Conservation (phyloP, 2,329 filamentous ascomycete species). For the Didymella exigua region DNA sequence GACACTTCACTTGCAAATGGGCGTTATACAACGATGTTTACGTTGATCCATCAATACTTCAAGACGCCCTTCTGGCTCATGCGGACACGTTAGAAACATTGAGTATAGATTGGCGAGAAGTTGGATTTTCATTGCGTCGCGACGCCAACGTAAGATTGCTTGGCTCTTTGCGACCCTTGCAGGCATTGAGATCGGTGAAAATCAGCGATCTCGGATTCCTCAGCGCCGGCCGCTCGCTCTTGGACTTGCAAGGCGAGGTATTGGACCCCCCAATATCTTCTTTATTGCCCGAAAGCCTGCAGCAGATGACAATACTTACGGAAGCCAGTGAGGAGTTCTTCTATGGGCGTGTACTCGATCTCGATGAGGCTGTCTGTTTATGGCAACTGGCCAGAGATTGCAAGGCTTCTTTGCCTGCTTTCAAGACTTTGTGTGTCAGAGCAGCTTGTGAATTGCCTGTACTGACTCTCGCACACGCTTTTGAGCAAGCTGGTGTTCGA, state of each 20-base stretch:
- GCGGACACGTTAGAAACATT: slow-evolving; percentile 24
- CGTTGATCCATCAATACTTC: slow-evolving; percentile 12
- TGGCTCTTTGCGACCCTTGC: slow-evolving; percentile 19
- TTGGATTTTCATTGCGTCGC: neutral
- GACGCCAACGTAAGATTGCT: neutral
- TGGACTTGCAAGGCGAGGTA: neutral
- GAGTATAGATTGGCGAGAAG: slow-evolving; percentile 20
- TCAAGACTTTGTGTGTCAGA: slow-evolving; percentile 2
- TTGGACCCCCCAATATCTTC: slow-evolving; percentile 3
- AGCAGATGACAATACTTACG: slow-evolving; percentile 15
- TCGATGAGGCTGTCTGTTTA: slow-evolving; percentile 10
- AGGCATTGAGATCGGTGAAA: slow-evolving; percentile 12
- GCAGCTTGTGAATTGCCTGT: neutral
- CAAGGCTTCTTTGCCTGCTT: neutral
- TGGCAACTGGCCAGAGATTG: slow-evolving; percentile 16
- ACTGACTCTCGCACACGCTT: neutral
- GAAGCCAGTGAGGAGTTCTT: neutral
- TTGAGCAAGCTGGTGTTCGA: neutral
- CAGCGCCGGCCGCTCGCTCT: neutral
- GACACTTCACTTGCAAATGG: slow-evolving; percentile 33
- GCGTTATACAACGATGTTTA: slow-evolving; percentile 1
- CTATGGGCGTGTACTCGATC: neutral
- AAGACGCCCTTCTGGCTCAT: slow-evolving; percentile 19
- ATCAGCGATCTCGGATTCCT: slow-evolving; percentile 22
- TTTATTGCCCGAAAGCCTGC: slow-evolving; percentile 19